phyloP scores from a whole-genome alignment of 352 stramenopile species.

The Pythium guiyangense region DNA sequence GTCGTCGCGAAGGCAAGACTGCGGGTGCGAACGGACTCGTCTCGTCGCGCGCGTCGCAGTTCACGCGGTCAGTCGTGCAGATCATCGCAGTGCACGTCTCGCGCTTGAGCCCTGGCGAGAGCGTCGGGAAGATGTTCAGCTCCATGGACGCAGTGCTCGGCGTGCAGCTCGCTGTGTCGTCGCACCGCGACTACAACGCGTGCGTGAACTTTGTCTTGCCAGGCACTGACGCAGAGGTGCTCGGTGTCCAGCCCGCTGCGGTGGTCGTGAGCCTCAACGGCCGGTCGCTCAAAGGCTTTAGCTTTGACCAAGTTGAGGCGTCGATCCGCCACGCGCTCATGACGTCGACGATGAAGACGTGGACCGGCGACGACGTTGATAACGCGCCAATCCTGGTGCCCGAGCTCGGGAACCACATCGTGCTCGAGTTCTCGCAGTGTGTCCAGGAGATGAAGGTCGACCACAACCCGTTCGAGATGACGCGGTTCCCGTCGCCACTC shows the following conservation, averaged over 20 bases:
- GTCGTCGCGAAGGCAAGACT: slow-evolving; percentile 12
- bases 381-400: slow-evolving; percentile 23
- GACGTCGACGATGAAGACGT: slow-evolving; percentile 13
- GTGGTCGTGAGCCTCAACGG: slow-evolving; percentile 60
- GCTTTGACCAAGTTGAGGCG: slow-evolving; percentile 41
- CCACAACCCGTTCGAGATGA: slow-evolving; percentile 62
- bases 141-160: slow-evolving; percentile 47
- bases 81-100: slow-evolving; percentile 42
- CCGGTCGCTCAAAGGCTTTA: slow-evolving; percentile 40
- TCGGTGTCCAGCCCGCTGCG: slow-evolving; percentile 44
- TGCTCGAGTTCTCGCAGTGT: slow-evolving; percentile 59
- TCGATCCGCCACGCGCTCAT: slow-evolving; percentile 32
- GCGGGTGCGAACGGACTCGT: slow-evolving; percentile 5
- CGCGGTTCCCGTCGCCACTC: slow-evolving; percentile 65
- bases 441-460: slow-evolving; percentile 67
- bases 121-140: slow-evolving; percentile 37
- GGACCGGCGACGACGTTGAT: neutral
- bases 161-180: slow-evolving; percentile 53
- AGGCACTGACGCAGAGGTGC: slow-evolving; percentile 38
- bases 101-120: slow-evolving; percentile 17
- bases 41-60: slow-evolving; percentile 19
- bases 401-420: slow-evolving; percentile 20
- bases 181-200: slow-evolving; percentile 51
- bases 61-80: slow-evolving; percentile 47
- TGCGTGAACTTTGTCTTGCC: slow-evolving; percentile 65